These are phyloP conservation scores for Artemisia tridentata DNA, from an alignment of 129 eudicot species.

Conservation along the genomic window DNA sequence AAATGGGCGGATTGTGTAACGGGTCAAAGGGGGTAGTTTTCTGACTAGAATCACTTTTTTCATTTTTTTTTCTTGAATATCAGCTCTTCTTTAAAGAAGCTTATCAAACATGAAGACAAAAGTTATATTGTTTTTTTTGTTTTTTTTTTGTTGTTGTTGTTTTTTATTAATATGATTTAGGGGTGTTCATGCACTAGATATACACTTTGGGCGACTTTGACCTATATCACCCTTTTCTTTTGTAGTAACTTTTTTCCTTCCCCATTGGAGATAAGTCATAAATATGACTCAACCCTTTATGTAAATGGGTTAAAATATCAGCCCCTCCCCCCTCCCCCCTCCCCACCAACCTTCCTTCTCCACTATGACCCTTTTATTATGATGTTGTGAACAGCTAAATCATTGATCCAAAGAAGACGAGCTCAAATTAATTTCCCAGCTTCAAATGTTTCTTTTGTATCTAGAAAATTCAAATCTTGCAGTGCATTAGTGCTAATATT, in stretches of 20 bases:
- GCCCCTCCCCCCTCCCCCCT: too few relatives aligned
- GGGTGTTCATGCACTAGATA: background rate
- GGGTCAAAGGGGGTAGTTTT: background rate
- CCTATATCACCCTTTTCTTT: background rate
- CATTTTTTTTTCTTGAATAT: too few relatives aligned
- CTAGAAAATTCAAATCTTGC: background rate
- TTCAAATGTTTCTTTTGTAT: background rate
- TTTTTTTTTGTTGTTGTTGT: too few relatives aligned
- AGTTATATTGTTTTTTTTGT: background rate
- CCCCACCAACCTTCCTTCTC: background rate
- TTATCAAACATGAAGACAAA: background rate
- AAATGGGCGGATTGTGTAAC: background rate
- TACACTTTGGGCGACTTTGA: background rate
- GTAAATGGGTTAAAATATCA: background rate
- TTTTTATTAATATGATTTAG: background rate
- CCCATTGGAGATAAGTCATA: background rate
- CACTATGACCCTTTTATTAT: background rate
- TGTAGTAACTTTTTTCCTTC: background rate
- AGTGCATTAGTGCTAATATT: background rate
- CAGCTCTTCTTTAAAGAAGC: background rate
- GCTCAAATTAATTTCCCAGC: constrained; percentile 1
- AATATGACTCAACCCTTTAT: background rate
- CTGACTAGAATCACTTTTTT: too few relatives aligned
- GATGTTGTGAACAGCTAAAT: background rate
- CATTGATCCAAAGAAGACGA: constrained; percentile 3